Base-by-base conservation (phyloP, 768 basidiomycete species). In the Macrolepiota albuminosa region DNA sequence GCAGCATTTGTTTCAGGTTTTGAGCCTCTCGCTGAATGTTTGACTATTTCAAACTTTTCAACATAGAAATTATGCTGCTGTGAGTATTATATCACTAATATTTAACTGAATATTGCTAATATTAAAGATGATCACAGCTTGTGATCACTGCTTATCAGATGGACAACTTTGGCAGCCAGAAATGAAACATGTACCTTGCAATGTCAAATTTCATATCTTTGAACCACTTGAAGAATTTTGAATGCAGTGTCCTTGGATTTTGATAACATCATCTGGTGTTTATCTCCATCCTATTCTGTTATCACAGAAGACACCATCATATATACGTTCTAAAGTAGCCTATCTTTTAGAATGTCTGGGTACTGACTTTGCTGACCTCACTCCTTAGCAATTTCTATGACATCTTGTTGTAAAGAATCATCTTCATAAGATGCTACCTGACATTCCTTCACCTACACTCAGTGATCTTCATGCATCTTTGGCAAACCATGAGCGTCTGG, bases 391-490 rank as follows among this genome's bases (percentile, higher is more conserved):
- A 2, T 67, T 72, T 36, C 40, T 72, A 0, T 57, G 64, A 1
- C 68, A 72, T 51, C 64, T 69, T 9, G 36, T 61, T 2, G 48
- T 66, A 6, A 50, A 61, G 31, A 21, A 61, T 2, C 65, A 62
- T 31, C 62, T 72, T 6, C 6, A 34, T 1, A 4, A 31, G 9
- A 5, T 29, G 5, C 61, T 67, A 40, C 69, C 66, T 9, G 6
- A 59, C 2, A 21, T 66, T 4, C 34, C 18, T 1, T 47, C 39
- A 21, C 66, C 69, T 11, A 64, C 62, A 14, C 40, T 71, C 1
- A 64, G 55, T n/a, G 56, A 71, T 31, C 63, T 70, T n/a, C 70
- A 72, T 55, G 31, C 63, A 2, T 72, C 70, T 0, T 61, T 72
- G 6, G 67, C 69, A 0, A 72, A 72, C 57, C 56, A 61, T 0